Evolutionary conservation across 2,329 filamentous ascomycete species (phyloP).

Genomic region (Beauveria brongniartii): DNA sequence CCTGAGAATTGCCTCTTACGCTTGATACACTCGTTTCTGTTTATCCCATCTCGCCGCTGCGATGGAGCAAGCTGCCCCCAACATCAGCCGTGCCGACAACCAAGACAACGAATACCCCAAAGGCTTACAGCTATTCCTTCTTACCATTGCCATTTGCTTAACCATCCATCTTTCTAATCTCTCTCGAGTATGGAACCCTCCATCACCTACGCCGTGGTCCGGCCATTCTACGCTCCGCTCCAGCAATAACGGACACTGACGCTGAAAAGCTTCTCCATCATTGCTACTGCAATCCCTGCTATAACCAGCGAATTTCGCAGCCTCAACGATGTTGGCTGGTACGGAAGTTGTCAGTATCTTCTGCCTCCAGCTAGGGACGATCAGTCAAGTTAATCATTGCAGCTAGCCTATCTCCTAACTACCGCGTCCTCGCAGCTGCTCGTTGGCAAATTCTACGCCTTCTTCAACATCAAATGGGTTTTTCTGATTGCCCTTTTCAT

Average conservation of each 20-base stretch:
- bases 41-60: background rate
- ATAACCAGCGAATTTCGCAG: background rate
- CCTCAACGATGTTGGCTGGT: background rate
- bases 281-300: background rate
- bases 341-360: background rate
- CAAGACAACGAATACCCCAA: background rate
- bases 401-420: background rate
- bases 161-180: background rate
- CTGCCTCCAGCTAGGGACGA: background rate
- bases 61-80: background rate
- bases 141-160: background rate
- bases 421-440: slow-evolving; percentile 1
- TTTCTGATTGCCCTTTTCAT: slow-evolving; percentile 18
- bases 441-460: background rate
- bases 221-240: background rate
- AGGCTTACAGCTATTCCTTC: background rate
- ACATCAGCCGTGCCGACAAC: background rate
- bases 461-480: slow-evolving; percentile 35
- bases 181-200: background rate
- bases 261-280: background rate
- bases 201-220: background rate
- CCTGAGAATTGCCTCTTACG: background rate
- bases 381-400: background rate
- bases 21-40: background rate
- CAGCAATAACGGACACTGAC: background rate